These are phyloP conservation scores for Botryotinia calthae DNA, from an alignment of 2,329 filamentous ascomycete genomes.

Conservation along the genomic window DNA sequence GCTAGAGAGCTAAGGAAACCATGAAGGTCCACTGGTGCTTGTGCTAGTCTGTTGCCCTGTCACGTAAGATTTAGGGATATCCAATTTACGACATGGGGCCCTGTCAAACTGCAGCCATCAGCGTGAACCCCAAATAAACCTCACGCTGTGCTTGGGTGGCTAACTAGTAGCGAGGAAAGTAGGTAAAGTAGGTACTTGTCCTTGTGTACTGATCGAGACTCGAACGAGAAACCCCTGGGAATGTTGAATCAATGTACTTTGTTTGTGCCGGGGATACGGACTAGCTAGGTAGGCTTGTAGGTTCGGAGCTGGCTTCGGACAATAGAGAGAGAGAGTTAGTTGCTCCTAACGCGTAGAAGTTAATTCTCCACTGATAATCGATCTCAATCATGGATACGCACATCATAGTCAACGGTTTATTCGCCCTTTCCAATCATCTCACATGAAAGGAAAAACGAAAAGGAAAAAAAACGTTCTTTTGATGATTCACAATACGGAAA, in stretches of 20 bases:
- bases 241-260: neutral
- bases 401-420: neutral
- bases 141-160: conserved; percentile 14
- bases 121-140: conserved; percentile 5
- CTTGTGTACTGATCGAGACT: neutral
- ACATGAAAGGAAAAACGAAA: neutral
- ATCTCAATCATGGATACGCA: neutral
- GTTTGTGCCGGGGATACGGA: neutral
- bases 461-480: neutral
- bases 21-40: neutral
- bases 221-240: neutral
- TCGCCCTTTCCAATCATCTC: neutral
- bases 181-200: neutral
- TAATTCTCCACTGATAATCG: conserved; percentile 7
- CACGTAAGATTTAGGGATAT: conserved; percentile 17
- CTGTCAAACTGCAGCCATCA: conserved; percentile 15
- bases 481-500: neutral
- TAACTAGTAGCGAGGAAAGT: conserved; percentile 1
- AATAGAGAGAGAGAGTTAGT: conserved; percentile 21
- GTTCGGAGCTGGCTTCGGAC: conserved; percentile 26
- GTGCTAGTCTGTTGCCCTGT: conserved; percentile 14
- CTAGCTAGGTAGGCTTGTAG: neutral
- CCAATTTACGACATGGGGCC: conserved; percentile 11
- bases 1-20: neutral
- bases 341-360: conserved; percentile 23